A percentile compares a stretch with the other conserved stretches of the same genome.
These are phyloP conservation scores for Stagonosporopsis cucurbitacearum DNA, from an alignment of 2,329 filamentous ascomycete genomes.

Conservation along the genomic window DNA sequence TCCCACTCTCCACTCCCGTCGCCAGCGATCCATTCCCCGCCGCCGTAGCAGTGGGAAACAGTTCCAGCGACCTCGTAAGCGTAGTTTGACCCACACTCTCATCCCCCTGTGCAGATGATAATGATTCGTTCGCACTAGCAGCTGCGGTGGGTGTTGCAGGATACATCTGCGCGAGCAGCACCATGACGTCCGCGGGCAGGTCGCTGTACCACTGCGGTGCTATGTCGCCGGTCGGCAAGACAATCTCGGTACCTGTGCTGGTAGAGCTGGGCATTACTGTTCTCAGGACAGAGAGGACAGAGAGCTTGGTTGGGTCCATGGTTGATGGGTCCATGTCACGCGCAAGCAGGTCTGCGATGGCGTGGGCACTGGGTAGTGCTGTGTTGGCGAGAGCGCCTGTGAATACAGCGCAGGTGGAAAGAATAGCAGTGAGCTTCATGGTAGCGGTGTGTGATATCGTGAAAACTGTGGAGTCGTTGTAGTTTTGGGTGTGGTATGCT, in stretches of 20 bases:
- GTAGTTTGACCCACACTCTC: not conserved
- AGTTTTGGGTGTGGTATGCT: not conserved
- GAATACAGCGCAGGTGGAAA: not conserved
- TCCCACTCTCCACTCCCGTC: not conserved
- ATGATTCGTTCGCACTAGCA: not conserved
- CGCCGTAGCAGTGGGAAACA: not conserved
- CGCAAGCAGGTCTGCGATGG: conserved; percentile 2
- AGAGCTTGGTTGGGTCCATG: conserved; percentile 16
- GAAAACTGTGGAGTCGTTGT: not conserved
- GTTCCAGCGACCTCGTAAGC: not conserved
- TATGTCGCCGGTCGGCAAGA: conserved; percentile 4
- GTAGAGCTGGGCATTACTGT: conserved; percentile 15
- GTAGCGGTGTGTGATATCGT: not conserved
- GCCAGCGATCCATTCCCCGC: not conserved
- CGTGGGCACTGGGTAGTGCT: not conserved
- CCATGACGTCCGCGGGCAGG: conserved; percentile 15
- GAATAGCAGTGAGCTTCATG: conserved; percentile 9
- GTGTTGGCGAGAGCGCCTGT: not conserved
- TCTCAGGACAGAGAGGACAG: conserved; percentile 17
- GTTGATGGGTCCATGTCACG: conserved; percentile 12
- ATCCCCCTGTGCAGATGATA: not conserved
- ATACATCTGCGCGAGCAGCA: conserved; percentile 18
- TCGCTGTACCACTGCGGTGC: conserved; percentile 17
- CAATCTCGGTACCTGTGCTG: conserved; percentile 1
- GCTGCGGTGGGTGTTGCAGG: conserved; percentile 1